Evolutionary conservation across 192 early-diverging fungal genomes (phyloP).

Genomic region (Rhizophlyctis rosea): DNA sequence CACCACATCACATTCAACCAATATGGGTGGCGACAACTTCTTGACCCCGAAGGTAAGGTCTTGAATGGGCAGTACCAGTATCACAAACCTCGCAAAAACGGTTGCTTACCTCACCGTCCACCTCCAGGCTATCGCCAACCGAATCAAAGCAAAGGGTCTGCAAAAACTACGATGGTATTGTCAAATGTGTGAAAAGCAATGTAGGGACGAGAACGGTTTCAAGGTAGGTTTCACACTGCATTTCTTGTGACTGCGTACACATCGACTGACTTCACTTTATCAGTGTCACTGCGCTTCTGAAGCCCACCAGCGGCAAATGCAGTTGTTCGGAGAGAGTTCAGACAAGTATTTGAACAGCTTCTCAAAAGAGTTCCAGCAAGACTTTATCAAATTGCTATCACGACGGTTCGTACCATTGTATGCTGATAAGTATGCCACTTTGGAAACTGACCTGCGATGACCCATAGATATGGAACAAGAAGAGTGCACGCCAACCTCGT

Average conservation of each 20-base stretch:
- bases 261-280: too few species aligned
- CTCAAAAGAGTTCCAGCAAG: conserved; percentile 77
- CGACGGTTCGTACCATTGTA: conserved; percentile 40
- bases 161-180: conserved; percentile 89
- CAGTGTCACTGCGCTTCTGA: conserved; percentile 83
- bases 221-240: too few species aligned
- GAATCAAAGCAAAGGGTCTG: conserved; percentile 90
- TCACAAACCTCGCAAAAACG: neutral
- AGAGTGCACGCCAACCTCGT: conserved; percentile 89
- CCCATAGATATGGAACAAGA: conserved; percentile 66
- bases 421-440: too few species aligned
- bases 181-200: conserved; percentile 83
- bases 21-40: conserved; percentile 50
- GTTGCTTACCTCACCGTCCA: neutral
- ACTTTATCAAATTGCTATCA: conserved; percentile 82
- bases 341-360: conserved; percentile 71
- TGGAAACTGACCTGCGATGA: too few species aligned
- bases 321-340: conserved; percentile 78
- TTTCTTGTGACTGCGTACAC: too few species aligned
- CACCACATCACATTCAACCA: too few species aligned
- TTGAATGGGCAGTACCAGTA: neutral
- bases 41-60: conserved; percentile 69
- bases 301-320: conserved; percentile 87
- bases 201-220: conserved; percentile 94
- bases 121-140: conserved; percentile 67